Percentiles rank a stretch among this genome's conserved stretches.
phyloP scores from a whole-genome alignment of 208 protist species.

The Trypanosomatidae sp. region DNA sequence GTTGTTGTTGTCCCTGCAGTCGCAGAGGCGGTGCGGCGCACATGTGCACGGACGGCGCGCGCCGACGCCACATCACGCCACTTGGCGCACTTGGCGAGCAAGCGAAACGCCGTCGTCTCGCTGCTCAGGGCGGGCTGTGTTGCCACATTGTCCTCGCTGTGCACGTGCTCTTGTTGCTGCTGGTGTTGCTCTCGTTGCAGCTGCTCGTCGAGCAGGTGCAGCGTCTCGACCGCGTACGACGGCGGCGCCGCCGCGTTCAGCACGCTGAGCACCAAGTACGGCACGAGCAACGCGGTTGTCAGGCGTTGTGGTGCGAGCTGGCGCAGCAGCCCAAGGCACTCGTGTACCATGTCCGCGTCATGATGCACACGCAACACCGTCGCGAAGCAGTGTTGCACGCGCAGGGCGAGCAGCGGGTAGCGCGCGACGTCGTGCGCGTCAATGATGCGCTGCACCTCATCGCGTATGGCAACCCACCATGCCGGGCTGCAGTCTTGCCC shows the following conservation, averaged over 20 bases:
- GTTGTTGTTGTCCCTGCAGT: neutral
- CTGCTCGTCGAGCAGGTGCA: slow-evolving; percentile 20
- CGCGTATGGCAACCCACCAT: slow-evolving; percentile 53
- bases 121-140: slow-evolving; percentile 2
- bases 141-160: neutral
- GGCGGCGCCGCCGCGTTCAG: slow-evolving; percentile 49
- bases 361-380: slow-evolving; percentile 65
- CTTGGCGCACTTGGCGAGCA: slow-evolving; percentile 68
- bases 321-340: slow-evolving; percentile 45
- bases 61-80: slow-evolving; percentile 33
- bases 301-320: slow-evolving; percentile 18
- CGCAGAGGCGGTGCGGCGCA: slow-evolving; percentile 2
- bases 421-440: slow-evolving; percentile 4
- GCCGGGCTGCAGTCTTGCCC: slow-evolving; percentile 23
- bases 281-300: slow-evolving; percentile 38
- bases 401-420: slow-evolving; percentile 53
- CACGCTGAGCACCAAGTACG: slow-evolving; percentile 58
- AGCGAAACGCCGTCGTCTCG: slow-evolving; percentile 50
- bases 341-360: slow-evolving; percentile 35
- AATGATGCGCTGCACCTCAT: slow-evolving; percentile 26
- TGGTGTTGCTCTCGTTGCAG: neutral
- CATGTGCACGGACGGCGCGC: slow-evolving; percentile 21
- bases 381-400: slow-evolving; percentile 74
- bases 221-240: slow-evolving; percentile 23
- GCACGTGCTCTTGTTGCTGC: neutral